Evolutionary conservation across 2,329 filamentous ascomycete genomes (phyloP).

Genomic region (Claviceps lovelessii): DNA sequence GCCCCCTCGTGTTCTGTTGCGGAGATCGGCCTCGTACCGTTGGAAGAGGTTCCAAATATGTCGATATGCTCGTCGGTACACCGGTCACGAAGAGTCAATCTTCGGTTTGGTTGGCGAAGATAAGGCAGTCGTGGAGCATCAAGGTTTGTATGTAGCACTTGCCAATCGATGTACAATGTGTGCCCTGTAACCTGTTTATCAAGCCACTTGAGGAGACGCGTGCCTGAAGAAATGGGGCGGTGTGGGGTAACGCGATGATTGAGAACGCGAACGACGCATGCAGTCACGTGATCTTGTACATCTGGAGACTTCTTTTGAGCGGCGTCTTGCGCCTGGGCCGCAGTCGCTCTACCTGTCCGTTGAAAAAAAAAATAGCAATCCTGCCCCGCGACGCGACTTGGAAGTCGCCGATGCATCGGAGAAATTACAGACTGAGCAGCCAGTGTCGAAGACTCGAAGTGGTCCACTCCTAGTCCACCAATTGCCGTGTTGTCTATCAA

Average conservation of each 20-base stretch:
- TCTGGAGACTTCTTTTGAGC: background rate
- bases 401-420: too few relatives aligned
- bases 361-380: background rate
- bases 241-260: background rate
- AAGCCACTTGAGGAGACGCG: slow-evolving; percentile 5
- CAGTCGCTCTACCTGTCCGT: background rate
- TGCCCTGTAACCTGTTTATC: background rate
- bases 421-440: too few relatives aligned
- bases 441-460: too few relatives aligned
- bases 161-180: background rate
- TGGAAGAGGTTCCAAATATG: background rate
- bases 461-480: too few relatives aligned
- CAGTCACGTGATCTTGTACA: slow-evolving; percentile 17
- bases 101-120: background rate
- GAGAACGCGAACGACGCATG: slow-evolving; percentile 23
- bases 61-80: background rate
- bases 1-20: background rate
- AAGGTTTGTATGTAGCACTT: background rate
- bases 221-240: slow-evolving; percentile 3
- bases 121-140: background rate
- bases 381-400: background rate
- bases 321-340: accelerated
- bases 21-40: background rate
- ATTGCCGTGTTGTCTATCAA: too few relatives aligned
- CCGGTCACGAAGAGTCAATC: background rate